Base-by-base conservation (phyloP, 1,139 yeast species). In the Candida tetrigidarum region DNA sequence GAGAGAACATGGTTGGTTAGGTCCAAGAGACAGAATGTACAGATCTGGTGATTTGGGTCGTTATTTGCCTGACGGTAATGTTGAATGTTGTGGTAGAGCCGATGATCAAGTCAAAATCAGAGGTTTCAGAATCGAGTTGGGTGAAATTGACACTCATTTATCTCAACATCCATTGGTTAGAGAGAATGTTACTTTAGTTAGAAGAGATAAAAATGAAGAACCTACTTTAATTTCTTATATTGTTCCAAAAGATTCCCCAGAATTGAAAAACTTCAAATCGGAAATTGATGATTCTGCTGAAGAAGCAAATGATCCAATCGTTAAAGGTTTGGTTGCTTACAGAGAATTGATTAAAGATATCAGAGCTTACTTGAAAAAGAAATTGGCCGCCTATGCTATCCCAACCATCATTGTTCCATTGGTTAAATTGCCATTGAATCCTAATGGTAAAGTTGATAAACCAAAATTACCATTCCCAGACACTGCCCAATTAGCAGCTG, bases 91-190 rank as follows among this genome's bases (percentile, higher is more conserved):
- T 64, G 99, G 99, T 47, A 83, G 99, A 66, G 99, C 99, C 25
- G 99, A 95, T 69, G 98, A 93, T 64, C 99, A 95, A 68, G 97
- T 95, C 50, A 95, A 95, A 68, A 93, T 95, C 53, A 84, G 99
- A 71, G 99, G 99, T 2, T 95, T 95, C 80, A 83, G 99, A 71
- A 95, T 95, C 54, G 99, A 95, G 69, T 76, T 95, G 46, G 99
- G 99, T 52, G 99, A 95, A 69, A 95, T 95, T 59, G 98, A 95
- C 64, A 95, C 99, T 16, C 96, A 93, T 61, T 80, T 95, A 52
- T 90, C 97, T 11, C 96, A 90, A 64, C 97, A 91, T 70, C 86
- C 93, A 3, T 71, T 83, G 53, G 96, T 93, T 43, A 83, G 98
- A 65, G 97, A 93, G 66, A 93, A 93, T 60, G 76, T 90, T 41